Percentiles rank a stretch among this genome's conserved stretches.
Evolutionary conservation across 495 filamentous ascomycete species (phyloP).

Genomic region (Neurospora sp.): DNA sequence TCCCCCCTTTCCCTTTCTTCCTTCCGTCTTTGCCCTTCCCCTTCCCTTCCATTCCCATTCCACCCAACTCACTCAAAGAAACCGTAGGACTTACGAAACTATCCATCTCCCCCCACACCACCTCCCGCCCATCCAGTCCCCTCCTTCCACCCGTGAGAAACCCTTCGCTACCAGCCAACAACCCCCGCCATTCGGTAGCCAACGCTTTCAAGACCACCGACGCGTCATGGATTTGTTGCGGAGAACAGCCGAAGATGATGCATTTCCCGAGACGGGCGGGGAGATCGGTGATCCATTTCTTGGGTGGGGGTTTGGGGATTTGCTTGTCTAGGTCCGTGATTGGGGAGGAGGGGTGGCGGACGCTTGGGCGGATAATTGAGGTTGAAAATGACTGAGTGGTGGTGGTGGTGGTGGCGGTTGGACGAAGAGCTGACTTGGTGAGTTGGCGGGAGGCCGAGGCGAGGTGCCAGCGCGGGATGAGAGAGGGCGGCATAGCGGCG

Average conservation of each 20-base stretch:
- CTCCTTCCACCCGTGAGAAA: conserved; percentile 59
- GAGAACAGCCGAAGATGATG: conserved; percentile 64
- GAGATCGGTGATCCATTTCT: conserved; percentile 69
- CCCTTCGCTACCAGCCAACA: conserved; percentile 71
- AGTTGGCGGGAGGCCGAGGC: neutral
- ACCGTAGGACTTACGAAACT: conserved; percentile 30
- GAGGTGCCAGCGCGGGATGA: neutral
- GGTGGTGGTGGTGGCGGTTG: neutral
- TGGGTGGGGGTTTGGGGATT: conserved; percentile 15
- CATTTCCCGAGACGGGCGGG: conserved; percentile 71
- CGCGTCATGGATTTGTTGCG: conserved; percentile 50
- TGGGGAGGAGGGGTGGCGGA: neutral
- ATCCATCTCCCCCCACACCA: conserved; percentile 90
- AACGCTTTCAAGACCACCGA: conserved; percentile 51
- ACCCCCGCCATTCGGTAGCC: conserved; percentile 63
- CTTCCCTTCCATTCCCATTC: no score
- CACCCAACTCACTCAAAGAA: neutral
- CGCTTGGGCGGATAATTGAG: no score
- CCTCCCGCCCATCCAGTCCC: conserved; percentile 59
- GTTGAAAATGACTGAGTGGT: neutral
- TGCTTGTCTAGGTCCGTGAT: conserved; percentile 2
- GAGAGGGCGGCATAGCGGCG: neutral
- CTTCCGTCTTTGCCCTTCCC: no score
- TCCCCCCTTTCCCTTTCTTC: neutral
- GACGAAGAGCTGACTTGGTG: neutral